Percentiles rank a stretch among this genome's conserved stretches.
Conservation (phyloP, 768 basidiomycete species). For the Leccinum sublutescens region DNA sequence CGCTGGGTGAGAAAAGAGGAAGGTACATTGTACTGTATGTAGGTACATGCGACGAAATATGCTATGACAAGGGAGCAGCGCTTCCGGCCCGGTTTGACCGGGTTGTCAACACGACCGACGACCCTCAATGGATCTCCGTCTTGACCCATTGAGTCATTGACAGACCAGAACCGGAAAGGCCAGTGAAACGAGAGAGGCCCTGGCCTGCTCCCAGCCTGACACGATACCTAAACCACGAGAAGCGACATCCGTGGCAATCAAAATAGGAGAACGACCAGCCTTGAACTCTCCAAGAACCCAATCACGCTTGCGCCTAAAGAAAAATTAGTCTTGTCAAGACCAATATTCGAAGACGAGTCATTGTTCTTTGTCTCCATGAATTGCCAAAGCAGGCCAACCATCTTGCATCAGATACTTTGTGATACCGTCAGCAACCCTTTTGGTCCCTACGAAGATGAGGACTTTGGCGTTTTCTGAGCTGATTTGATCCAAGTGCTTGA, state of each 20-base stretch:
- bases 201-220: too few relatives aligned
- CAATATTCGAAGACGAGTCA: slow-evolving; percentile 40
- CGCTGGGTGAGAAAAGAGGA: too few relatives aligned
- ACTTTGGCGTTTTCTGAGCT: slow-evolving; percentile 97
- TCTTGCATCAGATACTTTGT: slow-evolving; percentile 97
- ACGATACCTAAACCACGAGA: slow-evolving; percentile 95
- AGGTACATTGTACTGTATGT: too few relatives aligned
- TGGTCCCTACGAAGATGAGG: slow-evolving; percentile 97
- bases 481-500: slow-evolving; percentile 97
- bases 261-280: slow-evolving; percentile 93
- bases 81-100: too few relatives aligned
- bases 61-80: too few relatives aligned
- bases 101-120: too few relatives aligned
- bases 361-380: slow-evolving; percentile 99
- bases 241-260: slow-evolving; percentile 98
- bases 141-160: too few relatives aligned
- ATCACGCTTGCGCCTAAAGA: slow-evolving; percentile 86
- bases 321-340: background rate
- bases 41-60: too few relatives aligned
- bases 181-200: too few relatives aligned
- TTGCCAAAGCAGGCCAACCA: slow-evolving; percentile 98
- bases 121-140: too few relatives aligned
- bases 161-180: too few relatives aligned
- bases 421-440: slow-evolving; percentile 96
- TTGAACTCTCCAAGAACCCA: slow-evolving; percentile 99